These are phyloP conservation scores for Pleurostoma richardsiae DNA, from an alignment of 2,329 filamentous ascomycete species.

Conservation along the genomic window DNA sequence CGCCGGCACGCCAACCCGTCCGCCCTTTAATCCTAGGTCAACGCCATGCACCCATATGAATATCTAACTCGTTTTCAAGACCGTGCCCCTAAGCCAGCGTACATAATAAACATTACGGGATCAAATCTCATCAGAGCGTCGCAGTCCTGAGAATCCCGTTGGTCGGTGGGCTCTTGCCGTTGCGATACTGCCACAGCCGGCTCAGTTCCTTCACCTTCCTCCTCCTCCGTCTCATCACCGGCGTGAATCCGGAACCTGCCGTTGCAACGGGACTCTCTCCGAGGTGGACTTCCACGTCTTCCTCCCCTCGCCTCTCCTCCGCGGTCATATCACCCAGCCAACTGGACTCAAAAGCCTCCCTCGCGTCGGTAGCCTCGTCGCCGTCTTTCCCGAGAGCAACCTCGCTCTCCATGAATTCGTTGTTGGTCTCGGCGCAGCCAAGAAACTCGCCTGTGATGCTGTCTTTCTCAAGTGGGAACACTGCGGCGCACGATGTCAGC, in stretches of 20 bases:
- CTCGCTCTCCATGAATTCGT: slow-evolving; percentile 57
- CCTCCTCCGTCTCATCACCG: slow-evolving; percentile 6
- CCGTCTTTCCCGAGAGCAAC: slow-evolving; percentile 40
- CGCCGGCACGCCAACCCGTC: too few species aligned
- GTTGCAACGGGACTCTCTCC: slow-evolving; percentile 12
- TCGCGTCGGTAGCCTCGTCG: slow-evolving; percentile 34
- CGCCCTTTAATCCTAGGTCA: too few species aligned
- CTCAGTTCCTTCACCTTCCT: slow-evolving; percentile 54
- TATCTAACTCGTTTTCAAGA: too few species aligned
- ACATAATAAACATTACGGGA: too few species aligned
- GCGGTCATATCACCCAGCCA: slow-evolving; percentile 40
- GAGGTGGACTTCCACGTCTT: slow-evolving; percentile 20
- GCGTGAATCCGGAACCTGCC: background rate
- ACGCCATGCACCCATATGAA: too few species aligned
- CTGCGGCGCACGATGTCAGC: slow-evolving; percentile 14
- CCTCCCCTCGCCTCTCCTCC: slow-evolving; percentile 15
- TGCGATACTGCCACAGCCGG: slow-evolving; percentile 58
- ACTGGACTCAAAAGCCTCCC: slow-evolving; percentile 42
- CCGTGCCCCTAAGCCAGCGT: too few species aligned
- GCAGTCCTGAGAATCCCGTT: too few species aligned
- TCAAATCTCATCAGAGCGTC: too few species aligned
- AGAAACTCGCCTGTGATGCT: slow-evolving; percentile 31
- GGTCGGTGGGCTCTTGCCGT: slow-evolving; percentile 45
- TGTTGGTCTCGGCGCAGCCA: slow-evolving; percentile 25
- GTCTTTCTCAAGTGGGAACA: slow-evolving; percentile 50